These are phyloP conservation scores for Mortierella sp. DNA, from an alignment of 371 early-diverging fungal genomes.

Conservation along the genomic window DNA sequence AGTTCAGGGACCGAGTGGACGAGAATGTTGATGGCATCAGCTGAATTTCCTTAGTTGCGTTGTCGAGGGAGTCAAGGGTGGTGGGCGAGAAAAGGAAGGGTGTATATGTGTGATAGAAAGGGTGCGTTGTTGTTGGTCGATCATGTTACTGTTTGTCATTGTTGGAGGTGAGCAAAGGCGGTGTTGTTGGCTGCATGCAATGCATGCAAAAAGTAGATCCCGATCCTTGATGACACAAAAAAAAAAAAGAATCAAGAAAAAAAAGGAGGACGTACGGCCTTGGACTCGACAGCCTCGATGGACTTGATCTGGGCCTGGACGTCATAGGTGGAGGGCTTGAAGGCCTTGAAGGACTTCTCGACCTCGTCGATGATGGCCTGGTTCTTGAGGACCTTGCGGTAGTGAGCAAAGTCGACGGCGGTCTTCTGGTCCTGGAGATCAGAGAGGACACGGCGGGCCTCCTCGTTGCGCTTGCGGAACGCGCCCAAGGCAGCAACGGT, in stretches of 20 bases:
- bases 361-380: conserved; percentile 90
- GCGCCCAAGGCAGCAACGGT: conserved; percentile 88
- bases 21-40: neutral
- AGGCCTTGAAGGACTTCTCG: conserved; percentile 85
- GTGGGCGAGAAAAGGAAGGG: neutral
- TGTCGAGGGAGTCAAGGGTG: neutral
- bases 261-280: conserved; percentile 80
- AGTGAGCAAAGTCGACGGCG: conserved; percentile 90
- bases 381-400: conserved; percentile 92
- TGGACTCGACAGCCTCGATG: conserved; percentile 89
- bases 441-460: conserved; percentile 84
- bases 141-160: neutral
- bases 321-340: conserved; percentile 90
- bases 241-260: neutral
- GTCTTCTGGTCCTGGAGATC: conserved; percentile 89
- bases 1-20: neutral
- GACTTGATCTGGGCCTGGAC: conserved; percentile 89
- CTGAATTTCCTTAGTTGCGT: neutral
- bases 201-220: neutral
- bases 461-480: conserved; percentile 97
- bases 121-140: neutral
- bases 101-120: neutral
- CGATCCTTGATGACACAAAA: neutral
- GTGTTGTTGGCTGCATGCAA: neutral
- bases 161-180: neutral